A percentile compares a stretch with the other conserved stretches of the same genome.
Conservation (phyloP, 108 stramenopile species). For the Parietichytrium sp. region DNA sequence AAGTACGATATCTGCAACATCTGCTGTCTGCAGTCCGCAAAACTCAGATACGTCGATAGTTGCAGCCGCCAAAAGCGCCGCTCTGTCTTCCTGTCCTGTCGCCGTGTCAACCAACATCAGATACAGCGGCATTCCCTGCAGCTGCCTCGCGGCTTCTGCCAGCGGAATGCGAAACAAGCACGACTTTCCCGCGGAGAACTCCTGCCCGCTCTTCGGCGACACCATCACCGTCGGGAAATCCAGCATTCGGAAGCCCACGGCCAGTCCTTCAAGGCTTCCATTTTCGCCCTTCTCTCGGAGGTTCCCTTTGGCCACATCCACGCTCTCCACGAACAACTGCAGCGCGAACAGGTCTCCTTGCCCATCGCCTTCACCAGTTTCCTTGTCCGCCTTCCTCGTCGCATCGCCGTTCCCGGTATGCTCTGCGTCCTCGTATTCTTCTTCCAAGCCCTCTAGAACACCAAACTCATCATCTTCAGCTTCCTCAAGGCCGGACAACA, state of each 20-base stretch:
- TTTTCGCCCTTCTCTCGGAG: too few relatives aligned
- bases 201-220: background rate
- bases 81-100: background rate
- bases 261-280: background rate
- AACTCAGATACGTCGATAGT: background rate
- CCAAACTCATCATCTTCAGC: too few relatives aligned
- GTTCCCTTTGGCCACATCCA: background rate
- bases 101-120: background rate
- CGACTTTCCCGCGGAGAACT: background rate
- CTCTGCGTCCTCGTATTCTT: background rate
- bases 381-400: too few relatives aligned
- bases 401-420: background rate
- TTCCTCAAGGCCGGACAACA: background rate
- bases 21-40: background rate
- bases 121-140: background rate
- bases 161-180: conserved; percentile 8
- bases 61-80: background rate
- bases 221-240: conserved; percentile 28
- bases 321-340: background rate
- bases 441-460: too few relatives aligned
- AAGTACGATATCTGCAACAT: background rate
- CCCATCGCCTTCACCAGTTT: background rate
- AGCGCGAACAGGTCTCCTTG: background rate
- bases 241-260: background rate
- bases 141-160: background rate